Evolutionary conservation across 2,329 filamentous ascomycete genomes (phyloP).

Genomic region (Scedosporium apiospermum): DNA sequence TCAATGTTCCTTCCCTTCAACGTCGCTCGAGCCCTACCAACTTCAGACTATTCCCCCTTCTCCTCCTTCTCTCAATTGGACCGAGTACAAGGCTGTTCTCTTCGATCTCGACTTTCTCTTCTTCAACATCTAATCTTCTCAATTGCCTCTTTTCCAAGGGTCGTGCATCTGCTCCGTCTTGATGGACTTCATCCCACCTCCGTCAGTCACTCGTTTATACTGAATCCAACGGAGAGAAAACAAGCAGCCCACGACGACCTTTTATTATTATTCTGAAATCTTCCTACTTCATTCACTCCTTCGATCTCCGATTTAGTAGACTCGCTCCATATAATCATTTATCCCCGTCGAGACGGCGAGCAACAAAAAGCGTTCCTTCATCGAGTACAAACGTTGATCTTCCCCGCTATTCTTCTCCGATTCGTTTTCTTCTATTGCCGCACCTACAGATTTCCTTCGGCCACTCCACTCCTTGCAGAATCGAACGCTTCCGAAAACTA

Average conservation of each 20-base stretch:
- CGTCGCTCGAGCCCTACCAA: background rate
- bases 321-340: too few relatives aligned
- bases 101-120: background rate
- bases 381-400: too few relatives aligned
- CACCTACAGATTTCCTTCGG: too few relatives aligned
- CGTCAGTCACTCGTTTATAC: slow-evolving; percentile 5
- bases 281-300: too few relatives aligned
- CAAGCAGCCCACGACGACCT: background rate
- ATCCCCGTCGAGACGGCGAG: too few relatives aligned
- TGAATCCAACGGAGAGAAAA: background rate
- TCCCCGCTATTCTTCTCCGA: too few relatives aligned
- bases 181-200: background rate
- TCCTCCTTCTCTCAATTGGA: background rate
- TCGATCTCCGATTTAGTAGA: too few relatives aligned
- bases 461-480: too few relatives aligned
- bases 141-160: background rate
- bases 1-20: background rate
- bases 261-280: too few relatives aligned
- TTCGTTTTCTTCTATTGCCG: too few relatives aligned
- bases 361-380: too few relatives aligned
- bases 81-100: background rate
- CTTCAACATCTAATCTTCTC: background rate
- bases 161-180: background rate
- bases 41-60: background rate
- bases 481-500: background rate